Evolutionary conservation across 2,329 filamentous ascomycete species (phyloP), one percentile per base, ranked within the genome.

Genomic region (Macroventuria anomochaeta): DNA sequence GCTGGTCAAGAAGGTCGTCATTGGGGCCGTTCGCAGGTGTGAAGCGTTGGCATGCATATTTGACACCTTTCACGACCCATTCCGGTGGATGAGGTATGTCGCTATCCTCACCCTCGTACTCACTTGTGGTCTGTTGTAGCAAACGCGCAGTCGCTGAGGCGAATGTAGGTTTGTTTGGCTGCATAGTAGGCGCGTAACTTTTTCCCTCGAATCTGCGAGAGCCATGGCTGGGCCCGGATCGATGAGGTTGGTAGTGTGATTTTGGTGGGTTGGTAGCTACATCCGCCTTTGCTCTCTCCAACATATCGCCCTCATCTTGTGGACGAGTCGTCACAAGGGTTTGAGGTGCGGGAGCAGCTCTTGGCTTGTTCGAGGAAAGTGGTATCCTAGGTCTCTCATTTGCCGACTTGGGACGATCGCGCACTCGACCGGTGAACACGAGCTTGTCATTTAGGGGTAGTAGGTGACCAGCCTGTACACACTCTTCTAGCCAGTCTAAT

Each of bases 21-120:
- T 97, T 97, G 0, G 89, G 89, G 0, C 86, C 80, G 48, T 87
- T 77, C 0, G 84, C 75, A 0, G 87, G 88, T 0, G 92, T 91
- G 1, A 86, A 84, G 20, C 93, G 86, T 70, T 96, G 85, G 65
- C 95, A 97, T 5, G 93, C 87, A 73, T 95, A 96, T 5, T 80
- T 79, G 10, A 85, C 78, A 23, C 83, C 80, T 48, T 89, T 74
- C 34, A 80, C 76, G 11, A 87, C 84, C 85, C 85, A 96, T 2
- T 84, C 83, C 1, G 92, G 93, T 11, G 90, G 75, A 0, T 83
- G 79, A 0, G 90, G 91, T 1, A 90, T 70, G 3, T 82, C 74
- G 29, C 55, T 77, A 23, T 70, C 66, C 1, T 76, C 73, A 15
- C 82, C 79, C 21, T 96, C 89, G 52, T 93, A 83, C 53, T 96